Conservation (phyloP, 108 stramenopile genomes). For the Stephanodiscus triporus region DNA sequence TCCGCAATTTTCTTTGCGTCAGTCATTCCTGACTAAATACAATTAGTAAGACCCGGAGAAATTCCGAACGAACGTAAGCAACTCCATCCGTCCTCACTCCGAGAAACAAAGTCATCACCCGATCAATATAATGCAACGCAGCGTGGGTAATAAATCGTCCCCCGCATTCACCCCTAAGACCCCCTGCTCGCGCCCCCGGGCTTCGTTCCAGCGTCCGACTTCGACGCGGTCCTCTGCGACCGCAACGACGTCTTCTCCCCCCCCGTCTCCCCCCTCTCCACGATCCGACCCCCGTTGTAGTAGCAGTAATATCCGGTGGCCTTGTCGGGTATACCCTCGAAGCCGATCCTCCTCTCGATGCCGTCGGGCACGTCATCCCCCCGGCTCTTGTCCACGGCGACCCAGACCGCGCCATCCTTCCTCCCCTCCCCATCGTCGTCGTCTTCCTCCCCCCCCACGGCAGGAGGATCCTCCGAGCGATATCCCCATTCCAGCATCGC, state of each 20-base stretch:
- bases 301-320: constrained; percentile 72
- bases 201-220: background rate
- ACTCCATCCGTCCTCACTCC: too few relatives aligned
- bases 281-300: constrained; percentile 63
- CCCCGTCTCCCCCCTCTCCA: constrained; percentile 43
- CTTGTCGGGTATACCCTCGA: constrained; percentile 77
- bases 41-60: too few relatives aligned
- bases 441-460: too few relatives aligned
- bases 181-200: background rate
- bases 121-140: too few relatives aligned
- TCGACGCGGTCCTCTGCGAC: background rate
- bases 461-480: background rate
- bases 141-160: too few relatives aligned
- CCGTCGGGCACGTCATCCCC: constrained; percentile 51
- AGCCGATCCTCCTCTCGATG: constrained; percentile 81
- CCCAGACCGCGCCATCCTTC: constrained; percentile 55
- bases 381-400: constrained; percentile 57
- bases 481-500: constrained; percentile 74
- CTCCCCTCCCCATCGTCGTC: background rate
- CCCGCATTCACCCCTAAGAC: background rate
- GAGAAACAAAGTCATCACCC: too few relatives aligned
- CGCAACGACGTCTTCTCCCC: background rate
- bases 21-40: too few relatives aligned
- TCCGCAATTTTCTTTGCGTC: too few relatives aligned
- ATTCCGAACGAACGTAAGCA: too few relatives aligned